These are phyloP conservation scores for Dioszegia aurantiaca DNA, from an alignment of 768 basidiomycete species.

Conservation along the genomic window DNA sequence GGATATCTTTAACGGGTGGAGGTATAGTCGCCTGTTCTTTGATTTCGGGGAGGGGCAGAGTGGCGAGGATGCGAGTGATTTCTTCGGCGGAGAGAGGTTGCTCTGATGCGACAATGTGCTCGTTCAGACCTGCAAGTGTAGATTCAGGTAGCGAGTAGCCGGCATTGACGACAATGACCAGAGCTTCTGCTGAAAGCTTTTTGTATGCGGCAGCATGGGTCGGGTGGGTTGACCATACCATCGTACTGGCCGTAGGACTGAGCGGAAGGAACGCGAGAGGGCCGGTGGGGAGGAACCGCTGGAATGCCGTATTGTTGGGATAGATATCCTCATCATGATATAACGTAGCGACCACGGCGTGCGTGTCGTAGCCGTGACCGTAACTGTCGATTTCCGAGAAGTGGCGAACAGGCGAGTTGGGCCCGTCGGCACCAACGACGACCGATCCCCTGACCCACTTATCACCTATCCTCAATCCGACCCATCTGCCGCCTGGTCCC, in stretches of 20 bases:
- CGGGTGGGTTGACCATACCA: constrained; percentile 92
- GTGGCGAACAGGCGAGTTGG: constrained; percentile 85
- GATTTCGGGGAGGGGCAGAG: constrained; percentile 54
- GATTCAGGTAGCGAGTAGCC: constrained; percentile 64
- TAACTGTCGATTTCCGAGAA: constrained; percentile 81
- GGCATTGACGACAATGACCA: constrained; percentile 78
- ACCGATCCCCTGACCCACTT: constrained; percentile 66
- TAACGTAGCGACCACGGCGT: constrained; percentile 86
- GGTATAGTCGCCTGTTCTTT: constrained; percentile 64
- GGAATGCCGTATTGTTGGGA: constrained; percentile 76
- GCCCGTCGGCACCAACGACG: constrained; percentile 90
- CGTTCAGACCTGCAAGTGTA: constrained; percentile 33
- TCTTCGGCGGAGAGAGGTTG: constrained; percentile 55
- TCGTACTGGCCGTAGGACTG: constrained; percentile 69
- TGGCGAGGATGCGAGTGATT: constrained; percentile 56
- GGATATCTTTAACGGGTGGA: constrained; percentile 68
- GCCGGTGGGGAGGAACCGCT: constrained; percentile 90
- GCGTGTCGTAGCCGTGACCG: constrained; percentile 87
- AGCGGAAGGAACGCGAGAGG: constrained; percentile 94
- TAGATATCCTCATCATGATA: constrained; percentile 63
- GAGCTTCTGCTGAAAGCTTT: constrained; percentile 62
- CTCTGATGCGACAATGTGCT: constrained; percentile 26
- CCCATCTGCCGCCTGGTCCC: constrained; percentile 67
- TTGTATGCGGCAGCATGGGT: constrained; percentile 69
- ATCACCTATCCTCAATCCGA: constrained; percentile 68